Conservation (phyloP, 2,329 filamentous ascomycete genomes). For the Colletotrichum tabaci region DNA sequence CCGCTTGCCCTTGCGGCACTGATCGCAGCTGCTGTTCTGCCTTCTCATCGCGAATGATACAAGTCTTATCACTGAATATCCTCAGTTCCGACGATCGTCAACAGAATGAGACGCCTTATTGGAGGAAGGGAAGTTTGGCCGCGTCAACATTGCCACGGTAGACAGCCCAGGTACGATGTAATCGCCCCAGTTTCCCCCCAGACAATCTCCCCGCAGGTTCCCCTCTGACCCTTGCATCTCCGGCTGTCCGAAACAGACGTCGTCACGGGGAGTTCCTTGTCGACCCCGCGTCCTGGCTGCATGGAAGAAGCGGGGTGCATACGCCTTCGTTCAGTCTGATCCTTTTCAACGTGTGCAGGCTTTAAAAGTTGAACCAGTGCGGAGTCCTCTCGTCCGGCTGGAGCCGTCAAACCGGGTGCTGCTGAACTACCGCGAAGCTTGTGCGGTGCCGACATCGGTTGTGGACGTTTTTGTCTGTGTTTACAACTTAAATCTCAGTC, state of each 20-base stretch:
- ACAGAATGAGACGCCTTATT: background rate
- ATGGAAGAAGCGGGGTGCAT: slow-evolving; percentile 13
- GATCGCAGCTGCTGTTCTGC: slow-evolving; percentile 46
- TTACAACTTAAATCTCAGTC: background rate
- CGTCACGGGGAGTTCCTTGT: slow-evolving; percentile 16
- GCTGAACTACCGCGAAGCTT: background rate
- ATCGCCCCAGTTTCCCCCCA: slow-evolving; percentile 8
- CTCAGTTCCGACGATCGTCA: background rate
- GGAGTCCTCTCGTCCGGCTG: slow-evolving; percentile 7
- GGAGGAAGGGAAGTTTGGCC: background rate
- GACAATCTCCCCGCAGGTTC: slow-evolving; percentile 16
- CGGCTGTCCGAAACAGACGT: slow-evolving; percentile 25
- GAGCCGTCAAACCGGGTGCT: background rate
- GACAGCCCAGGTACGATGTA: no score
- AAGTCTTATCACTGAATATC: no score
- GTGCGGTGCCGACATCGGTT: background rate
- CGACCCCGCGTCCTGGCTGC: slow-evolving; percentile 24
- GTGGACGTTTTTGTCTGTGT: no score
- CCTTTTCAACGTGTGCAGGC: background rate
- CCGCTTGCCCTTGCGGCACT: slow-evolving; percentile 47
- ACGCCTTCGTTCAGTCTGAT: slow-evolving; percentile 25
- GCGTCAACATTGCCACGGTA: background rate
- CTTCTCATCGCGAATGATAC: slow-evolving; percentile 33
- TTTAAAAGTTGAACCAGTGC: background rate
- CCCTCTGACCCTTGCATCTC: background rate